These are phyloP conservation scores for Bolboschoenus planiculmis DNA, from an alignment of 176 grass and related monocot genomes.

Conservation along the genomic window DNA sequence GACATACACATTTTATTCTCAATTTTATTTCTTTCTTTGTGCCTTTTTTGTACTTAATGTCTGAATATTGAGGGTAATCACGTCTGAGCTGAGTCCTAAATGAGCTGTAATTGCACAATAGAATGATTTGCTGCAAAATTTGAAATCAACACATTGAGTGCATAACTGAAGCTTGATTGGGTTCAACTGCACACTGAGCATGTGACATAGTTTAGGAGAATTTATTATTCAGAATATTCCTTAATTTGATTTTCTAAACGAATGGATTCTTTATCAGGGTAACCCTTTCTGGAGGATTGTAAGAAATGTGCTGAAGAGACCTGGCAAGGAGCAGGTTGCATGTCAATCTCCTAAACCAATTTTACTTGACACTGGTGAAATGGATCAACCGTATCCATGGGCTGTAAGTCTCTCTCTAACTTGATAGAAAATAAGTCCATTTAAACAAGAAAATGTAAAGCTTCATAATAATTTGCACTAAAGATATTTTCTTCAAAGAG, in stretches of 20 bases:
- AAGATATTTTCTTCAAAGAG: neutral
- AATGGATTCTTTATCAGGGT: conserved; percentile 46
- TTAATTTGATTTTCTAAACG: neutral
- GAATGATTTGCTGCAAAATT: neutral
- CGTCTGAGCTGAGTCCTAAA: neutral
- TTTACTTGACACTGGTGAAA: conserved; percentile 97
- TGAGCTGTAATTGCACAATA: neutral
- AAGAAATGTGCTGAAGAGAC: conserved; percentile 73
- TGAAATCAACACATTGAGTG: neutral
- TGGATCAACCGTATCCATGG: conserved; percentile 90
- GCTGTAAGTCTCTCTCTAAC: conserved; percentile 50
- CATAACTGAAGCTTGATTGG: neutral
- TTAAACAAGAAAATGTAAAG: neutral
- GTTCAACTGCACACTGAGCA: neutral
- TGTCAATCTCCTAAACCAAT: conserved; percentile 96
- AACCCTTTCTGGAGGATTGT: conserved; percentile 94
- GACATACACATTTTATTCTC: neutral
- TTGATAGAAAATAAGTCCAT: neutral
- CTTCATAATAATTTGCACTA: neutral
- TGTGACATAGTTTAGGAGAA: neutral
- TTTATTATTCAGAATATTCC: neutral
- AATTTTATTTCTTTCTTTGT: neutral
- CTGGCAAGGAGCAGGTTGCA: conserved; percentile 59
- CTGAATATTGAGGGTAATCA: neutral
- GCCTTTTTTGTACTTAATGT: neutral